Evolutionary conservation across 2,329 filamentous ascomycete genomes (phyloP).

Genomic region (Sporothrix sp.): DNA sequence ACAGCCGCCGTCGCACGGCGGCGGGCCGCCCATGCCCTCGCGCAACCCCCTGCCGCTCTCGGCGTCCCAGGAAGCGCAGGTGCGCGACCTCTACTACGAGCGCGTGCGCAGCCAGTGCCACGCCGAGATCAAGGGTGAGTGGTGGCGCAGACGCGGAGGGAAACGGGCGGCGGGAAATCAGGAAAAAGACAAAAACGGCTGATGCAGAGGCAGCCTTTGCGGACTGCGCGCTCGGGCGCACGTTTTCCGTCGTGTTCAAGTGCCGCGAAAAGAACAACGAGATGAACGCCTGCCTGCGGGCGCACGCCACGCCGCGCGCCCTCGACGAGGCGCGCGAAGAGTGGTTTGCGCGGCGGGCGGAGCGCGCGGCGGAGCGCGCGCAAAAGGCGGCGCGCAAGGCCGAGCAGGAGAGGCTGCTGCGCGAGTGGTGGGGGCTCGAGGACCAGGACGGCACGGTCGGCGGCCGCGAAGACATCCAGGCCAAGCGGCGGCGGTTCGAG

Average conservation of each 20-base stretch:
- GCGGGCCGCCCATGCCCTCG: slow-evolving; percentile 41
- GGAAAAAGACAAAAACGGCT: too few relatives aligned
- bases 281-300: slow-evolving; percentile 93
- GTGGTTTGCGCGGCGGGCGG: slow-evolving; percentile 74
- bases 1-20: not conserved
- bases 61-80: slow-evolving; percentile 69
- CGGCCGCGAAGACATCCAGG: slow-evolving; percentile 38
- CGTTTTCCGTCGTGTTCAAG: slow-evolving; percentile 76
- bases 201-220: too few relatives aligned
- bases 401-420: slow-evolving; percentile 55
- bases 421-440: slow-evolving; percentile 56
- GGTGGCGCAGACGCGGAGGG: too few relatives aligned
- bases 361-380: slow-evolving; percentile 59
- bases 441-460: slow-evolving; percentile 39
- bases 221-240: slow-evolving; percentile 75
- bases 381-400: slow-evolving; percentile 48
- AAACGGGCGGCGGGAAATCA: too few relatives aligned
- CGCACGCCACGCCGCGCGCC: slow-evolving; percentile 72
- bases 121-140: slow-evolving; percentile 64
- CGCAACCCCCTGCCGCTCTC: slow-evolving; percentile 77
- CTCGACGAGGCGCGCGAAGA: slow-evolving; percentile 84
- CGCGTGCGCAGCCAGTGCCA: slow-evolving; percentile 68
- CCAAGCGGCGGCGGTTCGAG: slow-evolving; percentile 38
- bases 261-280: slow-evolving; percentile 68
- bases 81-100: slow-evolving; percentile 71